These are phyloP conservation scores for Aspergillus udagawae DNA, from an alignment of 2,329 filamentous ascomycete species.

Conservation along the genomic window DNA sequence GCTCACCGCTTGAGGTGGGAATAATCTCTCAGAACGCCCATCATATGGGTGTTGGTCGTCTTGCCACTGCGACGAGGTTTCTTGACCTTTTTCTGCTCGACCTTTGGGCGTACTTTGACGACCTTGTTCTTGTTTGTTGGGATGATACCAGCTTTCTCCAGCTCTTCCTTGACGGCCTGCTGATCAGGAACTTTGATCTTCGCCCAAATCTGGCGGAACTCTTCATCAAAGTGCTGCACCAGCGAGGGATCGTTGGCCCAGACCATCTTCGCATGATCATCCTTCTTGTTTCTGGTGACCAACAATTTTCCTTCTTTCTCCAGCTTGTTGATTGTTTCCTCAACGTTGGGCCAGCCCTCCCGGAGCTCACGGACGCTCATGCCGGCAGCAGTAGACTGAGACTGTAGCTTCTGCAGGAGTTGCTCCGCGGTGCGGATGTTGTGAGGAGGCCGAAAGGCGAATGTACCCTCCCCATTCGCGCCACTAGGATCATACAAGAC, in stretches of 20 bases:
- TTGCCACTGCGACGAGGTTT: conserved; percentile 71
- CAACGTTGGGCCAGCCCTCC: conserved; percentile 88
- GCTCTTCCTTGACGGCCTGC: conserved; percentile 71
- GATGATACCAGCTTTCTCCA: conserved; percentile 74
- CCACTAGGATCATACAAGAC: conserved; percentile 54
- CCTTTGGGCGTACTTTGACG: conserved; percentile 52
- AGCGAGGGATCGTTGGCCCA: conserved; percentile 85
- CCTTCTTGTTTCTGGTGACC: conserved; percentile 88
- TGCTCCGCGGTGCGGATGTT: conserved; percentile 74
- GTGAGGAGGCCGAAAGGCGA: conserved; percentile 78
- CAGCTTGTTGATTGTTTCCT: conserved; percentile 70
- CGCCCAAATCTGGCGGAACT: conserved; percentile 81
- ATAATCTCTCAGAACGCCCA: conserved; percentile 73
- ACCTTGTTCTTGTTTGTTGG: conserved; percentile 78
- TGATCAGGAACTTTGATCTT: conserved; percentile 71
- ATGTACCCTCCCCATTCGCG: conserved; percentile 69
- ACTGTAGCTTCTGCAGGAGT: conserved; percentile 75
- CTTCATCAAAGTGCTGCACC: conserved; percentile 69
- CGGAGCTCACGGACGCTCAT: conserved; percentile 86
- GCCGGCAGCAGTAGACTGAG: conserved; percentile 73
- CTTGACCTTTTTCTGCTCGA: conserved; percentile 67
- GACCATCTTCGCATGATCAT: conserved; percentile 77
- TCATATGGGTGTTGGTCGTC: conserved; percentile 85
- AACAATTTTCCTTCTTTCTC: conserved; percentile 76
- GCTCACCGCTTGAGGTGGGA: conserved; percentile 43